Conservation (phyloP, 441 rosid species). For the Rhodomyrtus psidioides region DNA sequence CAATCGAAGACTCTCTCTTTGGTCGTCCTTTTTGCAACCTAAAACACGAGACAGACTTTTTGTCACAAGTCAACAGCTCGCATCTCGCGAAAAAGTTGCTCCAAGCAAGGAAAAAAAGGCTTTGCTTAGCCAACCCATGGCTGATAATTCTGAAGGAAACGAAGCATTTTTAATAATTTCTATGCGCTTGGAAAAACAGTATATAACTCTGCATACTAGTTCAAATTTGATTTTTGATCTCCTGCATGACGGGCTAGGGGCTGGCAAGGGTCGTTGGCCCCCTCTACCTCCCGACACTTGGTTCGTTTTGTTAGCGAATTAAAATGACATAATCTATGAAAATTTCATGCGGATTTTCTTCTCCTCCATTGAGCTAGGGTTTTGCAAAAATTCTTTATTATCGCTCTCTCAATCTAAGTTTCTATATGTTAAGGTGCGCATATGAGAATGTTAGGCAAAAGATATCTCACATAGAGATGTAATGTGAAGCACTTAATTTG, state of each 20-base stretch:
- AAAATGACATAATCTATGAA: background rate
- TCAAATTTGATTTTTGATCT: background rate
- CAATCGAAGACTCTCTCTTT: background rate
- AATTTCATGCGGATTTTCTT: background rate
- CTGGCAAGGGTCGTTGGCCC: background rate
- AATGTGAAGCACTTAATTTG: accelerated
- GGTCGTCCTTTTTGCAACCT: background rate
- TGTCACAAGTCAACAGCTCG: background rate
- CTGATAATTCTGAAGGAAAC: background rate
- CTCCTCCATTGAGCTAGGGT: background rate
- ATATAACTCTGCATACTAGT: background rate
- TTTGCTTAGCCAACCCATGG: background rate
- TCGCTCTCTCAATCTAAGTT: background rate
- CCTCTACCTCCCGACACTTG: background rate
- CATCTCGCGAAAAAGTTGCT: background rate
- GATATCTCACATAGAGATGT: background rate
- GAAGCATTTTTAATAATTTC: background rate
- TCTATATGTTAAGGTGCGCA: accelerated
- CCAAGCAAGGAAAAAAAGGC: background rate
- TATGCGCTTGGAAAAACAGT: background rate
- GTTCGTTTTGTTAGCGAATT: background rate
- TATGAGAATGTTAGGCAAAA: background rate
- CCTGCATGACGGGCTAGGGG: background rate
- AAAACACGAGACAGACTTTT: background rate
- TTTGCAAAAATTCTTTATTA: background rate